Evolutionary conservation across 108 stramenopile genomes (phyloP).

Genomic region (Skeletonema grethae): DNA sequence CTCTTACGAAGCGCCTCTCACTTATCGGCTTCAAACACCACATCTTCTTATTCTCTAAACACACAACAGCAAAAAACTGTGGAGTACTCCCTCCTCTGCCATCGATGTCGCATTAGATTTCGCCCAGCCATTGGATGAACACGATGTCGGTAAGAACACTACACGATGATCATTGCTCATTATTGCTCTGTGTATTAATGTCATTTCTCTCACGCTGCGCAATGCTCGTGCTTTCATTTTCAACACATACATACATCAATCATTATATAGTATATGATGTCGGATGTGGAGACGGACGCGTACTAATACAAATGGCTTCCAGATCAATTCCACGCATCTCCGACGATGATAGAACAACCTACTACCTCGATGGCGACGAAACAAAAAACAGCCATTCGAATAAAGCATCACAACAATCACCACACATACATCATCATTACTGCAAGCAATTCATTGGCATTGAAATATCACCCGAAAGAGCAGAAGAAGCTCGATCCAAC

Average conservation of each 20-base stretch:
- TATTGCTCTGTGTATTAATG: background rate
- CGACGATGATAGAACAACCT: background rate
- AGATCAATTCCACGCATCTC: conserved; percentile 14
- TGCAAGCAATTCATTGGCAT: conserved; percentile 65
- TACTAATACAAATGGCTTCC: conserved; percentile 70
- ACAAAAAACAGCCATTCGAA: background rate
- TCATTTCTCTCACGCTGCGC: background rate
- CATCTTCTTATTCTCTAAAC: background rate
- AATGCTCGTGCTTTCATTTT: background rate
- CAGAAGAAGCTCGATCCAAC: conserved; percentile 37
- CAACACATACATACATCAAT: no score
- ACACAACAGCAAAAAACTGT: conserved; percentile 55
- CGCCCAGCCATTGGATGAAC: conserved; percentile 15
- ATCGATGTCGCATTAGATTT: conserved; percentile 53
- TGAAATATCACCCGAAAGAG: conserved; percentile 70
- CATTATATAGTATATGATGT: conserved; percentile 71
- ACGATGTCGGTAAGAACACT: conserved; percentile 32
- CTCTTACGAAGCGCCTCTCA: background rate
- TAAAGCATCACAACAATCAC: conserved; percentile 23
- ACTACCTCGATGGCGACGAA: background rate
- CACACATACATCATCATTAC: conserved; percentile 17
- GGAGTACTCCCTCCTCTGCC: conserved; percentile 70
- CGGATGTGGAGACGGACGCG: conserved; percentile 88
- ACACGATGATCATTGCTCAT: background rate
- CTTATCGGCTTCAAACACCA: background rate